Evolutionary conservation across 257 asterid genomes (phyloP).

Genomic region (Mentha longifolia): DNA sequence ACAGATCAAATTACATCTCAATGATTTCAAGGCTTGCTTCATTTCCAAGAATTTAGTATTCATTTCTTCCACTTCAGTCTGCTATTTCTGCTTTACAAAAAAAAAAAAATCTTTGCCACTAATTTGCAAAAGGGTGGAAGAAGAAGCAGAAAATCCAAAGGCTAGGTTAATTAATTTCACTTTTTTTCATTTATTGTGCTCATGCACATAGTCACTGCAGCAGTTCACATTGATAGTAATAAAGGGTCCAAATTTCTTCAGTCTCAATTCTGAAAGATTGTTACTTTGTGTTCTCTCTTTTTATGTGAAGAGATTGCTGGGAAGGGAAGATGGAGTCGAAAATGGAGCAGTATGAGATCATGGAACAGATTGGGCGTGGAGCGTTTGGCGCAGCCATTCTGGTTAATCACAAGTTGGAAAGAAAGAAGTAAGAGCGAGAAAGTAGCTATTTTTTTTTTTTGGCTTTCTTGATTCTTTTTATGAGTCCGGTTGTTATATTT

Average conservation of each 20-base stretch:
- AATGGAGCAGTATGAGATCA: slow-evolving; percentile 97
- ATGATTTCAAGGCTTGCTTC: slow-evolving; percentile 30
- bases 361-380: slow-evolving; percentile 99
- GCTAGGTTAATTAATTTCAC: slow-evolving; percentile 30
- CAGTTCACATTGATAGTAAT: slow-evolving; percentile 18
- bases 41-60: slow-evolving; percentile 34
- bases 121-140: slow-evolving; percentile 39
- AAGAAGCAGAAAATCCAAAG: slow-evolving; percentile 35
- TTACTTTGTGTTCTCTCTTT: not conserved
- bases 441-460: slow-evolving; percentile 17
- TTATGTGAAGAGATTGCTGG: slow-evolving; percentile 32
- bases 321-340: slow-evolving; percentile 70
- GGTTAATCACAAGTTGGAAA: slow-evolving; percentile 89
- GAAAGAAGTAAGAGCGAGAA: slow-evolving; percentile 60
- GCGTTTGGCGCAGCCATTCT: slow-evolving; percentile 99
- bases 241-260: slow-evolving; percentile 10
- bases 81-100: slow-evolving; percentile 29
- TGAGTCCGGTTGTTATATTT: not conserved
- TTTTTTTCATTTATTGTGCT: slow-evolving; percentile 20
- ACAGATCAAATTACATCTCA: slow-evolving; percentile 26
- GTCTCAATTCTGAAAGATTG: slow-evolving; percentile 3
- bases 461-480: not conserved
- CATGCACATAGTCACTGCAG: slow-evolving; percentile 14
- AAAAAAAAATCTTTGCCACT: slow-evolving; percentile 20
- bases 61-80: slow-evolving; percentile 6